These are phyloP conservation scores for Lathyrus oleraceus DNA, from an alignment of 306 rosid genomes.

Conservation along the genomic window DNA sequence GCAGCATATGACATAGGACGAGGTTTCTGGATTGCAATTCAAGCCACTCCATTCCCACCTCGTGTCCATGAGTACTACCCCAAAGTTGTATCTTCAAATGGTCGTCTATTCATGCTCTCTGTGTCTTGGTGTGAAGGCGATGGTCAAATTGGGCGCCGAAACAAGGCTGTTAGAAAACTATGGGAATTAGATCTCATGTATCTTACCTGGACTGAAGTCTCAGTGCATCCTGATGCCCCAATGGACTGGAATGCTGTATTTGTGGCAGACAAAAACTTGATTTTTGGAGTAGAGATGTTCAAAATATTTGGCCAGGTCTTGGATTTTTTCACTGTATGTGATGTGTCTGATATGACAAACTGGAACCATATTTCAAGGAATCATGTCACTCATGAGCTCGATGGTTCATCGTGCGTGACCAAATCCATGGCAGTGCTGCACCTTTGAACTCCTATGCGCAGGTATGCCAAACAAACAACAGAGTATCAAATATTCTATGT, in stretches of 20 bases:
- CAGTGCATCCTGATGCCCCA: conserved; percentile 98
- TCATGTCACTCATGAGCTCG: conserved; percentile 76
- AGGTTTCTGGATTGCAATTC: conserved; percentile 78
- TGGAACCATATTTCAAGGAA: conserved; percentile 92
- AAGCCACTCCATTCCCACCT: conserved; percentile 73
- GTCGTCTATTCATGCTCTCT: conserved; percentile 76
- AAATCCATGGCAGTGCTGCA: conserved; percentile 85
- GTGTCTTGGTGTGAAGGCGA: conserved; percentile 99
- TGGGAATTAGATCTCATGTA: conserved; percentile 92
- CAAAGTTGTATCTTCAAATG: conserved; percentile 73
- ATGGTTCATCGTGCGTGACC: conserved; percentile 89
- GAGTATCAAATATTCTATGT: conserved; percentile 26
- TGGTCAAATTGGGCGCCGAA: conserved; percentile 87
- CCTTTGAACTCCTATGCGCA: conserved; percentile 51
- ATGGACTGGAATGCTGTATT: conserved; percentile 99
- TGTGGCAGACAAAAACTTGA: conserved; percentile 69
- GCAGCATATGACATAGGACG: conserved; percentile 86
- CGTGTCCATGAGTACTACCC: conserved; percentile 87
- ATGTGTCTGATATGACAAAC: conserved; percentile 63
- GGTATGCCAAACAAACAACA: conserved; percentile 36
- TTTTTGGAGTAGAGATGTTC: conserved; percentile 97
- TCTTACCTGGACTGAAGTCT: conserved; percentile 83
- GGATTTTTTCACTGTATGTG: conserved; percentile 85
- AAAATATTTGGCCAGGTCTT: conserved; percentile 97
- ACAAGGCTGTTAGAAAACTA: conserved; percentile 92